Evolutionary conservation across 1,284 basidiomycete species (phyloP), one percentile per base, ranked within the genome.

Genomic region (Exobasidium rhododendri): DNA sequence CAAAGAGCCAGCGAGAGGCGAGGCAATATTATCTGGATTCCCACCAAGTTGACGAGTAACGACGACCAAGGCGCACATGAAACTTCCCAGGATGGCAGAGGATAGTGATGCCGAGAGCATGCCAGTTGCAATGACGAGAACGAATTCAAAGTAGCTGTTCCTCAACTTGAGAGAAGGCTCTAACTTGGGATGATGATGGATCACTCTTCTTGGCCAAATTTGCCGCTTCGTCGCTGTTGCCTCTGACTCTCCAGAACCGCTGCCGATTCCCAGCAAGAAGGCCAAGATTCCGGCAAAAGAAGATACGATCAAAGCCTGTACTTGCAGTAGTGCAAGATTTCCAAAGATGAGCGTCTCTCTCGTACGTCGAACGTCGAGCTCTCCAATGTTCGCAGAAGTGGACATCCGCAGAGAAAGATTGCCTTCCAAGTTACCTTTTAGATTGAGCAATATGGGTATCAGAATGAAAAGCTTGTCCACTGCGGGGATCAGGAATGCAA

Each of bases 391-490:
- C 50, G 84, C 84, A 3, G 81, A 81, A 3, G 83, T 83, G 5
- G 81, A 82, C 70, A 83, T 80, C 29, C 82, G 78, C 4, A 83
- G 80, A 5, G 81, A 81, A 1, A 83, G 86, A 68, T 93, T 94
- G 90, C 94, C 94, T 81, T 94, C 93, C 50, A 97, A 85, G 73
- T 97, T 97, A 17, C 94, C 94, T 78, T 97, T 97, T 66, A 98
- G 86, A 74, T 97, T 98, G 70, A 94, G 85, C 24, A 97, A 83
- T 70, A 96, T 93, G 11, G 94, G 94, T 6, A 97, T 88, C 62
- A 97, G 90, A 83, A 97, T 94, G 74, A 97, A 94, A 61, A 97
- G 87, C 80, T 98, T 94, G 83, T 97, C 90, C n/a, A 79, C 75
- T 58, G 31, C 5, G 31, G 10, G 54, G 14, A 11, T 29, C n/a